Evolutionary conservation across 176 grass and related monocot genomes (phyloP).

Genomic region (Aegilops speltoides): DNA sequence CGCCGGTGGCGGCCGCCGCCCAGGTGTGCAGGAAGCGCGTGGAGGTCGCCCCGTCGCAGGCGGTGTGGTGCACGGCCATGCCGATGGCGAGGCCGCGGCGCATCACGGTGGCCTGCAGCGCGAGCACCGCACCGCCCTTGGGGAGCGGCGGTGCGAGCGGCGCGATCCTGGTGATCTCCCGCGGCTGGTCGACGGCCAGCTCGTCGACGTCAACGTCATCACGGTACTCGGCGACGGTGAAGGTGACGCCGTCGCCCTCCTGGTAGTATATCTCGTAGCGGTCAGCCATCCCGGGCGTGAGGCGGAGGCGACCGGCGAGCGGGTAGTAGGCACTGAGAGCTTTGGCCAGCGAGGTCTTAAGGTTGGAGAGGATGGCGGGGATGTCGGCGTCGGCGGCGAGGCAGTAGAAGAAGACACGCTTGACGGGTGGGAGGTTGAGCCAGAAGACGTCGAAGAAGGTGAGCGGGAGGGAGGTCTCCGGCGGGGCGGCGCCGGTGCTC

Average conservation of each 20-base stretch:
- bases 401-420: conserved; percentile 7
- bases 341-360: neutral
- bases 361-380: neutral
- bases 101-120: too few relatives aligned
- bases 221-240: neutral
- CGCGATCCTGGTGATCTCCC: too few relatives aligned
- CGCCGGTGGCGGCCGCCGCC: too few relatives aligned
- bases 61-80: too few relatives aligned
- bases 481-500: neutral
- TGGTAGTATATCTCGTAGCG: neutral
- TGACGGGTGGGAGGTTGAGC: neutral
- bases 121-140: too few relatives aligned
- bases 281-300: neutral
- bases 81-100: too few relatives aligned
- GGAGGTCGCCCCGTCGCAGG: too few relatives aligned
- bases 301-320: neutral
- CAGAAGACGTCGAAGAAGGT: conserved; percentile 4
- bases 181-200: too few relatives aligned
- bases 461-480: neutral
- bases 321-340: neutral
- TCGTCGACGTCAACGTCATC: neutral
- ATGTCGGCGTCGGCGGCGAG: neutral
- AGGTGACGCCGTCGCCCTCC: neutral
- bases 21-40: too few relatives aligned
- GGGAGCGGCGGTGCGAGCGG: too few relatives aligned